Evolutionary conservation across 306 rosid species (phyloP).

Genomic region (Clitoria ternatea): DNA sequence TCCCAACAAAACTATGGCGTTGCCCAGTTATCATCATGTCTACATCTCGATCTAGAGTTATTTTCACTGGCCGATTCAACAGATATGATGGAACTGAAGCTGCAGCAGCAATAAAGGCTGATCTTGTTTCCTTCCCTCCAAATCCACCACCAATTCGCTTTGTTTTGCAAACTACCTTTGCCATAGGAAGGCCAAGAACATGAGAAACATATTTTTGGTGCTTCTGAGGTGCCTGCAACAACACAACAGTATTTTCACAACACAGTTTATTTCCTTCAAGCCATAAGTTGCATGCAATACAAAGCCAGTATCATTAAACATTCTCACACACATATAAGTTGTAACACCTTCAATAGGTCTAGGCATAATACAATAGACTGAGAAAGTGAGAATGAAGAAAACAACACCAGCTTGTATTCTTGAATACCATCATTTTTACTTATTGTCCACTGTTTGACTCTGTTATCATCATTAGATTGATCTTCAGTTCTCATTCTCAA

Average conservation of each 20-base stretch:
- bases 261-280: conserved; percentile 13
- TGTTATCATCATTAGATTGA: neutral
- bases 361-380: neutral
- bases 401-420: neutral
- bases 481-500: conserved; percentile 1
- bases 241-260: conserved; percentile 10
- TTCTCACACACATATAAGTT: neutral
- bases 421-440: neutral
- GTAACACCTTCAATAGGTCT: neutral
- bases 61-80: conserved; percentile 74
- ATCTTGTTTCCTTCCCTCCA: conserved; percentile 98
- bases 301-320: conserved; percentile 1
- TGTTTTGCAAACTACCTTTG: conserved; percentile 92
- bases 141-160: conserved; percentile 98
- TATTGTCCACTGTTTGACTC: conserved; percentile 9
- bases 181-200: conserved; percentile 93
- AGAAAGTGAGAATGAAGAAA: conserved; percentile 3
- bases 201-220: conserved; percentile 84
- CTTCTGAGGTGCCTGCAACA: conserved; percentile 86
- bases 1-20: conserved; percentile 94
- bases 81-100: conserved; percentile 89
- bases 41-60: conserved; percentile 78
- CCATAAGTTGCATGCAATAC: neutral
- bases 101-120: conserved; percentile 77
- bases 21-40: conserved; percentile 96